Percentiles rank a stretch among this genome's conserved stretches.
phyloP scores from a whole-genome alignment of 1,139 yeast species.

The Lodderomyces margitis region DNA sequence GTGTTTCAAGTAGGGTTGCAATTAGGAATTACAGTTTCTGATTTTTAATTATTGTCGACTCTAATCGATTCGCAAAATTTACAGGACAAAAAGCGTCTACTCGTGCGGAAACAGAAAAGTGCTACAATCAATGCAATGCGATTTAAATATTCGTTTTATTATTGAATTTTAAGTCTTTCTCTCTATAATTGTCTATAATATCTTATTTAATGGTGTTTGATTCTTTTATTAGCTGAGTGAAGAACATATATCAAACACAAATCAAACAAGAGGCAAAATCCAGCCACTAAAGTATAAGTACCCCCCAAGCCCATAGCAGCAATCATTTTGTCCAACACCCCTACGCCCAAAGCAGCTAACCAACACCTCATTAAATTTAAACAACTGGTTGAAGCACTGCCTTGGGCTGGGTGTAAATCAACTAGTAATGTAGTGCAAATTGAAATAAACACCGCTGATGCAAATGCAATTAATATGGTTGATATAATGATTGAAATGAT shows the following conservation, averaged over 20 bases:
- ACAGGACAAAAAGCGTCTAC: too few relatives aligned
- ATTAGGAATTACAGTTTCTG: too few relatives aligned
- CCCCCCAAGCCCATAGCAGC: conserved; percentile 34
- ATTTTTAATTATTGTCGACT: too few relatives aligned
- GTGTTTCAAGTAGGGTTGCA: too few relatives aligned
- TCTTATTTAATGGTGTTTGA: conserved; percentile 4
- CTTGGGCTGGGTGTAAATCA: conserved; percentile 33
- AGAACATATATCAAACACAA: conserved; percentile 20
- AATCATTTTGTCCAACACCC: conserved; percentile 32
- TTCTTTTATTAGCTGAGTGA: conserved; percentile 6
- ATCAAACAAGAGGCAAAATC: conserved; percentile 23
- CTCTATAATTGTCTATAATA: background rate
- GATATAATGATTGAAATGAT: conserved; percentile 33
- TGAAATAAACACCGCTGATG: conserved; percentile 28
- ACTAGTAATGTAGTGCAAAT: conserved; percentile 36
- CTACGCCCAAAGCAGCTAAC: conserved; percentile 35
- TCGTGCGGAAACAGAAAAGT: too few relatives aligned
- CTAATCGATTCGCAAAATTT: too few relatives aligned
- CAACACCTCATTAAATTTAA: conserved; percentile 37
- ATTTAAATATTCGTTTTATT: too few relatives aligned
- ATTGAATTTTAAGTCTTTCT: too few relatives aligned
- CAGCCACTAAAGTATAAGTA: conserved; percentile 36
- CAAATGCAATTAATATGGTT: conserved; percentile 28
- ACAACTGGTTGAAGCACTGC: conserved; percentile 38
- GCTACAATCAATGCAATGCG: too few relatives aligned